These are phyloP conservation scores for Hamamelis virginiana DNA, from an alignment of 164 flowering plant genomes.

Conservation along the genomic window DNA sequence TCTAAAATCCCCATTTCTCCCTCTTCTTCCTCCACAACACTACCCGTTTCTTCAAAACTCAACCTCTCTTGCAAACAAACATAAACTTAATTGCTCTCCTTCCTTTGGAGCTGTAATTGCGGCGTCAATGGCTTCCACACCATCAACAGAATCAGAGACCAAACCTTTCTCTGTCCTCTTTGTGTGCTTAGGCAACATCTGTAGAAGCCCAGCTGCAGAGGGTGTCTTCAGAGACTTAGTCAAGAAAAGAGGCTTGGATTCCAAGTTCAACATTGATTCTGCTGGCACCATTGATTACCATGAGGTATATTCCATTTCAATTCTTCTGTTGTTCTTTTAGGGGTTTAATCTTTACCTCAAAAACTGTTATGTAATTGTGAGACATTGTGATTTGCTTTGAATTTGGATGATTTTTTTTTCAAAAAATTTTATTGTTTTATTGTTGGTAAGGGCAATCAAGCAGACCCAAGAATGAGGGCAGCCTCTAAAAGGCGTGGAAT, in stretches of 20 bases:
- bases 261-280: slow-evolving; percentile 81
- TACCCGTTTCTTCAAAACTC: slow-evolving; percentile 7
- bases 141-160: slow-evolving; percentile 32
- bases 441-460: slow-evolving; percentile 62
- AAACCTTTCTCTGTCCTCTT: slow-evolving; percentile 86
- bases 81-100: neutral
- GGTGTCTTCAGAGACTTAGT: slow-evolving; percentile 86
- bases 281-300: slow-evolving; percentile 93
- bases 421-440: neutral
- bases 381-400: neutral
- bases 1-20: slow-evolving; percentile 8
- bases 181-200: slow-evolving; percentile 97
- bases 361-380: neutral
- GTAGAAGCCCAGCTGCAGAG: slow-evolving; percentile 97
- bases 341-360: neutral
- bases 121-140: slow-evolving; percentile 33
- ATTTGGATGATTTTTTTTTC: neutral
- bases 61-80: neutral
- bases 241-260: slow-evolving; percentile 52
- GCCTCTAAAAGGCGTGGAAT: slow-evolving; percentile 84
- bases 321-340: neutral
- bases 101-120: slow-evolving; percentile 9
- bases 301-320: slow-evolving; percentile 42
- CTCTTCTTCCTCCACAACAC: slow-evolving; percentile 1
- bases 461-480: slow-evolving; percentile 91